Percentiles rank a stretch among this genome's conserved stretches.
Conservation (phyloP, 2,329 filamentous ascomycete species). For the Chaetomiaceae sp. region DNA sequence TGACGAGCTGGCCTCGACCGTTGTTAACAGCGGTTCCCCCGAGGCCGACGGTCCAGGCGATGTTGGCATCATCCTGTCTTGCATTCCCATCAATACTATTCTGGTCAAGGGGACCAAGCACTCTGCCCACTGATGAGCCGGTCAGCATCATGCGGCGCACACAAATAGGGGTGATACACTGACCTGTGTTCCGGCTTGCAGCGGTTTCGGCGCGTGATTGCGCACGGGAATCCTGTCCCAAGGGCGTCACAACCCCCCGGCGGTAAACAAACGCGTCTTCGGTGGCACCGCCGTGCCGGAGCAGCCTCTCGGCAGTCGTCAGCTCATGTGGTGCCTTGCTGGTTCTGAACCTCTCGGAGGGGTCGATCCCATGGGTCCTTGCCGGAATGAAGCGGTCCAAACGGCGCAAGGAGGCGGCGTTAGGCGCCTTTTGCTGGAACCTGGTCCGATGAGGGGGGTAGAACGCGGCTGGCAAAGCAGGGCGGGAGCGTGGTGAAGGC, state of each 20-base stretch:
- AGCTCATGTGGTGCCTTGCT: slow-evolving; percentile 41
- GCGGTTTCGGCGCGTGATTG: slow-evolving; percentile 30
- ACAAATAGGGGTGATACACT: neutral
- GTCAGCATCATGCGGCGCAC: neutral
- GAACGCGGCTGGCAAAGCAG: slow-evolving; percentile 12
- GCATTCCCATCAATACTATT: slow-evolving; percentile 24
- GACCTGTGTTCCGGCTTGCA: slow-evolving; percentile 26
- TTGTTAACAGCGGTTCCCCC: slow-evolving; percentile 52
- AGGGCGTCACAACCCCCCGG: slow-evolving; percentile 29
- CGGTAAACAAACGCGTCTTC: slow-evolving; percentile 42
- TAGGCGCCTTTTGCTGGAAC: slow-evolving; percentile 23
- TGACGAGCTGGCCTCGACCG: slow-evolving; percentile 60
- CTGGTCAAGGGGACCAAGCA: slow-evolving; percentile 27
- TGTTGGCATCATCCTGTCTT: slow-evolving; percentile 59
- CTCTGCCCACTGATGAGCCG: slow-evolving; percentile 23
- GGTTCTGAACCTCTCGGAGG: slow-evolving; percentile 43
- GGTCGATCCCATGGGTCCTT: slow-evolving; percentile 34
- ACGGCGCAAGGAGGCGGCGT: slow-evolving; percentile 24
- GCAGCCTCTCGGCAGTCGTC: slow-evolving; percentile 41
- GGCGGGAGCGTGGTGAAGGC: slow-evolving; percentile 11
- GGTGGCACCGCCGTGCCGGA: slow-evolving; percentile 39
- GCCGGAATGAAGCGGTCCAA: slow-evolving; percentile 51
- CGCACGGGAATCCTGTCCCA: slow-evolving; percentile 24
- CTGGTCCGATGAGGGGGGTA: slow-evolving; percentile 6
- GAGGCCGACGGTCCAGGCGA: slow-evolving; percentile 74